Conservation (phyloP, 768 basidiomycete genomes). For the Phaeotremella fagi region DNA sequence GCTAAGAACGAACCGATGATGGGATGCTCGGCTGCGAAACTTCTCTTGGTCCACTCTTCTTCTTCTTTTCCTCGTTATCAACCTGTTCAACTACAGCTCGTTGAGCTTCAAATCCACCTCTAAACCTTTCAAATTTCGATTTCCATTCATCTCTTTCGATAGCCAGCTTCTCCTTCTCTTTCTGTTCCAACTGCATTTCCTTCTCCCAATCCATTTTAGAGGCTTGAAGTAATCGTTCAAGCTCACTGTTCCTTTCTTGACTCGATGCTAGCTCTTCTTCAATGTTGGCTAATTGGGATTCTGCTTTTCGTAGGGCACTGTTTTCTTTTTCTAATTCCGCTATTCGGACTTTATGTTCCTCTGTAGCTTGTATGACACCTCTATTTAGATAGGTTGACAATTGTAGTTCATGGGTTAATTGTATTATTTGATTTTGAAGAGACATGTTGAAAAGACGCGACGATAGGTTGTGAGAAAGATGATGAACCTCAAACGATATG, state of each 20-base stretch:
- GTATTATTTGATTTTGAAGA: neutral
- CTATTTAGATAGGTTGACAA: constrained; percentile 37
- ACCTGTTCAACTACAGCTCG: constrained; percentile 3
- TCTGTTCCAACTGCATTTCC: constrained; percentile 3
- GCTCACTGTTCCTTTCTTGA: neutral
- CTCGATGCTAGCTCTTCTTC: constrained; percentile 20
- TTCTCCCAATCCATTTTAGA: neutral
- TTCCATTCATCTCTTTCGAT: constrained; percentile 8
- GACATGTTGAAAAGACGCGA: too few relatives aligned
- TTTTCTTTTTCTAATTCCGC: constrained; percentile 37
- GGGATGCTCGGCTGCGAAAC: too few relatives aligned
- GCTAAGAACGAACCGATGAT: too few relatives aligned
- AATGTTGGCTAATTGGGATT: constrained; percentile 23
- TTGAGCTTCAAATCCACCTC: neutral
- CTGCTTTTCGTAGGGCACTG: constrained; percentile 23
- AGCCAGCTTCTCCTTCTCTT: neutral
- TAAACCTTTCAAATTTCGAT: constrained; percentile 5
- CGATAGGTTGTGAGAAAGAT: too few relatives aligned
- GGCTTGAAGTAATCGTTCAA: neutral
- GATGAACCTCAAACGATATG: too few relatives aligned
- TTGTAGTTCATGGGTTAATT: constrained; percentile 24
- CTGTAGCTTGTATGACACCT: constrained; percentile 32
- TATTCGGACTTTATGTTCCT: constrained; percentile 34
- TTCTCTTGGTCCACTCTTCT: neutral
- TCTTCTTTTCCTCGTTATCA: constrained; percentile 4